Evolutionary conservation across 805 yeast genomes (phyloP), one percentile per base, ranked within the genome.

Genomic region (Pachysolen tannophilus): DNA sequence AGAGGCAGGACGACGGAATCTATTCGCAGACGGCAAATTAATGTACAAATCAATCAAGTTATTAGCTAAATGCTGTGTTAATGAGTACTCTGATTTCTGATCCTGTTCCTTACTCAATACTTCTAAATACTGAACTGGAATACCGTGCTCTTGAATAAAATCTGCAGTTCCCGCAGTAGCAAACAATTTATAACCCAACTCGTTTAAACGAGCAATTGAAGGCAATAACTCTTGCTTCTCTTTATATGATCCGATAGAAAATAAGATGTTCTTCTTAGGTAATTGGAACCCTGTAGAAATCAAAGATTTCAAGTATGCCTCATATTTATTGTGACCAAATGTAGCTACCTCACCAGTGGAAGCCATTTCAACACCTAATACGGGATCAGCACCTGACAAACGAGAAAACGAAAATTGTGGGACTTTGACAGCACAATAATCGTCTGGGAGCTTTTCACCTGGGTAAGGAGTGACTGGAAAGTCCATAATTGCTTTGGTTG

Each of bases 151-250:
- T 58, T 84, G 86, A 52, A 92, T 79, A 67, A 92, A 92, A 62
- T 92, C 98, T 45, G 97, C 95, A 46, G 99, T 92, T 69, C 99
- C 99, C 20, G 97, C 86, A 45, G 99, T 92, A 29, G 97, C 99
- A 64, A 87, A 94, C 51, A 92, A 67, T 52, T 81, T 80, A 72
- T 69, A 92, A 40, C 96, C 97, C 60, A 85, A 63, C 56, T 83
- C 84, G 59, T 78, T 67, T 41, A 92, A 68, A 56, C 78, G 82
- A 60, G 70, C 69, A 47, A 92, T 86, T 20, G 90, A 73, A 35
- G 99, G 97, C 45, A 92, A 64, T 51, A 92, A 69, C 63, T 92
- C 99, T 50, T 73, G 79, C 68, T 92, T 92, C 66, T 92, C 99
- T 65, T 90, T 90, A 72, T 64, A 94, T 7, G 97, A 90, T 64